Evolutionary conservation across 148 eudicot genomes (phyloP).

Genomic region (Polygonum aviculare): DNA sequence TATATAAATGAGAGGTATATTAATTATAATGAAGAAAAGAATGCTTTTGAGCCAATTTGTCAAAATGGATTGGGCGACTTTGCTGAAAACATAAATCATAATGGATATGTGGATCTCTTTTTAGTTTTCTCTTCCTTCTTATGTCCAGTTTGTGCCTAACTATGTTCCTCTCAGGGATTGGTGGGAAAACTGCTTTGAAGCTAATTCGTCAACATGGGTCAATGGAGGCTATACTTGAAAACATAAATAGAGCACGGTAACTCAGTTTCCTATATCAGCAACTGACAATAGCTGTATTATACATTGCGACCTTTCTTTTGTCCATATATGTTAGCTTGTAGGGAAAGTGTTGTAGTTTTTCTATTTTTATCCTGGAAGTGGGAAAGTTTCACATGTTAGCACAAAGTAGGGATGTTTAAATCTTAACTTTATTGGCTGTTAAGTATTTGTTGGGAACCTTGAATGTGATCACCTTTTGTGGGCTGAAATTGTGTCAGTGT

Average conservation of each 20-base stretch:
- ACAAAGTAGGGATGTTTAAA: too few species aligned
- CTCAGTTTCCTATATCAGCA: not conserved
- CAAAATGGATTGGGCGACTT: conserved; percentile 74
- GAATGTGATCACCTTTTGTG: not conserved
- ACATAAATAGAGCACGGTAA: conserved; percentile 84
- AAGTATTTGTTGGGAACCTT: not conserved
- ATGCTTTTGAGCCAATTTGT: conserved; percentile 83
- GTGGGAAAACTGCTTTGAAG: conserved; percentile 88
- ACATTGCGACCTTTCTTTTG: not conserved
- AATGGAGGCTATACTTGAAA: conserved; percentile 74
- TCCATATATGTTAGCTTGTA: not conserved
- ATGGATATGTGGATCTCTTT: not conserved
- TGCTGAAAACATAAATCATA: conserved; percentile 54
- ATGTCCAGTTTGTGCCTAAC: not conserved
- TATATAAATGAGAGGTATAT: not conserved
- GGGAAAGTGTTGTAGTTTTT: not conserved
- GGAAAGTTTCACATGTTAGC: not conserved
- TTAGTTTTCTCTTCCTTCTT: not conserved
- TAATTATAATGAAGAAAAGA: conserved; percentile 26
- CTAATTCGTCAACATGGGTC: conserved; percentile 93
- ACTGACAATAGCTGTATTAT: not conserved
- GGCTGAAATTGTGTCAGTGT: not conserved
- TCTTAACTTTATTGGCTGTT: not conserved
- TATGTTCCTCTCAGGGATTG: conserved; percentile 50
- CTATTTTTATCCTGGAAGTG: not conserved